Conservation (phyloP, 257 asterid species). For the Linaria vulgaris region DNA sequence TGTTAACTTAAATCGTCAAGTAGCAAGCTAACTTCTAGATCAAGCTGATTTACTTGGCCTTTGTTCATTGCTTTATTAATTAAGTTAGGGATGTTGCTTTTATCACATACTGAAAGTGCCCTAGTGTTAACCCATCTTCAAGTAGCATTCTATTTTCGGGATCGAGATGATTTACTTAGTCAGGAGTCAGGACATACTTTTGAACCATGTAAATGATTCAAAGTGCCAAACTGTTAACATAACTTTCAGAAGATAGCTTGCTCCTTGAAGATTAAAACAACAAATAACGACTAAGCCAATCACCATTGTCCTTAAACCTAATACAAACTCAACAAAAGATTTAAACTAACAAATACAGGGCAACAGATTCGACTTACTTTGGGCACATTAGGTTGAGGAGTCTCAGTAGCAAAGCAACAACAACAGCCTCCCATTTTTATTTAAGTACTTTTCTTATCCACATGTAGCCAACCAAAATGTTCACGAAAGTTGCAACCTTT, state of each 20-base stretch:
- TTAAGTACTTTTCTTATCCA: conserved; percentile 35
- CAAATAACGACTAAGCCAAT: not conserved
- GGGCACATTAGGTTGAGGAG: conserved; percentile 40
- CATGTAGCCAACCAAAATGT: conserved; percentile 38
- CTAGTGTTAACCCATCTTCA: too few relatives aligned
- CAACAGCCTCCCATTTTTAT: conserved; percentile 77
- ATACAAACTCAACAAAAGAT: not conserved
- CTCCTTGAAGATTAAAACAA: not conserved
- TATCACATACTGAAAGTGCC: conserved; percentile 10
- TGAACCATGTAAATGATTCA: too few relatives aligned
- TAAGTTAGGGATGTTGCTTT: not conserved
- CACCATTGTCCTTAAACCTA: not conserved
- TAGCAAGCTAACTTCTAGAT: too few relatives aligned
- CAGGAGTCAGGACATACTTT: too few relatives aligned
- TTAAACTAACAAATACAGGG: conserved; percentile 8
- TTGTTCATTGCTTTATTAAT: too few relatives aligned
- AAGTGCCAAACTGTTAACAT: too few relatives aligned
- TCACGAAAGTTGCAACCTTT: too few relatives aligned
- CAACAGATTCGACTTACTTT: conserved; percentile 46
- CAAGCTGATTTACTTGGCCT: too few relatives aligned
- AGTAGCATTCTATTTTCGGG: too few relatives aligned
- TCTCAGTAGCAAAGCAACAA: conserved; percentile 63
- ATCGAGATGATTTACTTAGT: too few relatives aligned
- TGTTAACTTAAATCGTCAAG: too few relatives aligned
- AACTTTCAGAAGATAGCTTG: not conserved